Percentiles rank a stretch among this genome's conserved stretches.
These are phyloP conservation scores for Fusarium buxicola DNA, from an alignment of 2,329 filamentous ascomycete species.

Conservation along the genomic window DNA sequence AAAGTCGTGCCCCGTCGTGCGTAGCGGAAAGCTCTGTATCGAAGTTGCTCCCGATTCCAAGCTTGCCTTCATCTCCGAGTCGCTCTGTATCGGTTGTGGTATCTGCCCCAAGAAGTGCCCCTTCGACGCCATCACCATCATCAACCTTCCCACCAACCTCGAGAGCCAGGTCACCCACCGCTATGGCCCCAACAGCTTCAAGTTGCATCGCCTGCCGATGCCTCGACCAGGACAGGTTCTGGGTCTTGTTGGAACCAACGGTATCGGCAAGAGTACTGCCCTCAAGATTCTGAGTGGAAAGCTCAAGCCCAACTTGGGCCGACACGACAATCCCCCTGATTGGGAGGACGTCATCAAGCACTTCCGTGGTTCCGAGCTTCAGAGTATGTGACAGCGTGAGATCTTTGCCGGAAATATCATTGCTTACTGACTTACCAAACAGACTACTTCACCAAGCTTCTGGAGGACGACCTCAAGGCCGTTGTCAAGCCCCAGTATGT, in stretches of 20 bases:
- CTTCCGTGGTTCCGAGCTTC: slow-evolving; percentile 96
- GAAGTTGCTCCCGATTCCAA: slow-evolving; percentile 90
- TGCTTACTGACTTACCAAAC: neutral
- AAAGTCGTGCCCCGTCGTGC: slow-evolving; percentile 97
- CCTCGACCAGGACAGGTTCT: slow-evolving; percentile 95
- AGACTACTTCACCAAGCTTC: slow-evolving; percentile 98
- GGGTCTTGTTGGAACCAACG: slow-evolving; percentile 97
- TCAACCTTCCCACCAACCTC: slow-evolving; percentile 99
- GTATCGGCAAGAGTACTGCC: slow-evolving; percentile 99
- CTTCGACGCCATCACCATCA: slow-evolving; percentile 98
- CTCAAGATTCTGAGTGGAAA: slow-evolving; percentile 99
- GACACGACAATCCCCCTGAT: slow-evolving; percentile 95
- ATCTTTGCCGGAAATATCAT: neutral
- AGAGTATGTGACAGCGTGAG: slow-evolving; percentile 73
- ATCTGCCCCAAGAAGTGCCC: slow-evolving; percentile 99
- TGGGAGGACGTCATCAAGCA: slow-evolving; percentile 99
- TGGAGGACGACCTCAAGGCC: slow-evolving; percentile 97
- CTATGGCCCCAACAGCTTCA: slow-evolving; percentile 99
- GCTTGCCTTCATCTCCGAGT: slow-evolving; percentile 98
- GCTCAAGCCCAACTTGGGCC: slow-evolving; percentile 96
- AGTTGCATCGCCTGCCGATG: slow-evolving; percentile 96
- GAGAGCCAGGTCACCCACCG: slow-evolving; percentile 98
- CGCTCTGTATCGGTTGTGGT: slow-evolving; percentile 96
- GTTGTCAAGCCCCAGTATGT: slow-evolving; percentile 99
- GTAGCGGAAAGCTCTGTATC: slow-evolving; percentile 97